Evolutionary conservation across 2,329 filamentous ascomycete species (phyloP).

Genomic region (Chaetomium globosum): DNA sequence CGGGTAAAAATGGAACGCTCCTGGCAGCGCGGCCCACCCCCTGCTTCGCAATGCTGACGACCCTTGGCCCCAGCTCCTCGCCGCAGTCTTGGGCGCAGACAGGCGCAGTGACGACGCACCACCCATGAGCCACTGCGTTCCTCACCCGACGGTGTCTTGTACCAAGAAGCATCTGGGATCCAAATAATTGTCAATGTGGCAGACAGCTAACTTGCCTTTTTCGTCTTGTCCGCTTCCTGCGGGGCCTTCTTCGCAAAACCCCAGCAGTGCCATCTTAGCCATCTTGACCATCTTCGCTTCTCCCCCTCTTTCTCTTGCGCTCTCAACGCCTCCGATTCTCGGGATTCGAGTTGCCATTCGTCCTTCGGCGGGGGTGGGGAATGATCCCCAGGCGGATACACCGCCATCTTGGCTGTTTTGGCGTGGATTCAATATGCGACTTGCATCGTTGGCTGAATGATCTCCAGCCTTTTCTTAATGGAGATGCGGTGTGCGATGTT

Average conservation of each 20-base stretch:
- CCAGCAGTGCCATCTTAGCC: background rate
- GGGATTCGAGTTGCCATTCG: slow-evolving; percentile 9
- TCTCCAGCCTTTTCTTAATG: background rate
- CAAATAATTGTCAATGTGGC: background rate
- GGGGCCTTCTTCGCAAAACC: background rate
- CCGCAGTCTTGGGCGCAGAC: background rate
- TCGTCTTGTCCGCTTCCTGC: background rate
- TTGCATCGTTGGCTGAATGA: background rate
- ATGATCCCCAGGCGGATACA: background rate
- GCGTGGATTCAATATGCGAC: background rate
- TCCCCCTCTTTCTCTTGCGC: background rate
- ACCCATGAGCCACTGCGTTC: slow-evolving; percentile 5
- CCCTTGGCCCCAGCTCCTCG: slow-evolving; percentile 11
- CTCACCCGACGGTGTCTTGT: background rate
- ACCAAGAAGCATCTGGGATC: background rate
- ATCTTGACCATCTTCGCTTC: slow-evolving; percentile 2
- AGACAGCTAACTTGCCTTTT: slow-evolving; percentile 12
- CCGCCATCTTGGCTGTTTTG: slow-evolving; percentile 22
- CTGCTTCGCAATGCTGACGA: slow-evolving; percentile 28
- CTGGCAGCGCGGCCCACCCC: slow-evolving; percentile 4
- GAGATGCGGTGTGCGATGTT: background rate
- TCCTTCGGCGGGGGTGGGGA: slow-evolving; percentile 7
- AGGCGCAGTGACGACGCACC: background rate
- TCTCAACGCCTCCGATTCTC: slow-evolving; percentile 8
- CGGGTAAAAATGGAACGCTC: slow-evolving; percentile 21